Evolutionary conservation across 257 asterid species (phyloP).

Genomic region (Salvia splendens): DNA sequence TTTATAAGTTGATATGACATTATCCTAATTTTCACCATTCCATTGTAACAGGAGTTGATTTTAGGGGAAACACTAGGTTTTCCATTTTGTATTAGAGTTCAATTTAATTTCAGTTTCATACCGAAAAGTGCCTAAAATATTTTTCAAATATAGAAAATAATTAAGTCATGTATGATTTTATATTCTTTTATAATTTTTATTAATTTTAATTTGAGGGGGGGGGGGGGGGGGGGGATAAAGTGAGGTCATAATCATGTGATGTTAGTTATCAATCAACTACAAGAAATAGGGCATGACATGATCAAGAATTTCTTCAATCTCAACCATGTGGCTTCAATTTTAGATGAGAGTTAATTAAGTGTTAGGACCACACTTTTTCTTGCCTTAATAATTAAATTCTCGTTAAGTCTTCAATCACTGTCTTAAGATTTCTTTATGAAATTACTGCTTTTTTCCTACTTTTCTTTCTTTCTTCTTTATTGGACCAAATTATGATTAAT

Average conservation of each 20-base stretch:
- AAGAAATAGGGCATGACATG: conserved; percentile 37
- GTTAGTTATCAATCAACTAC: conserved; percentile 65
- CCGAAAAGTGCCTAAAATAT: conserved; percentile 25
- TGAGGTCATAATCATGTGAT: conserved; percentile 53
- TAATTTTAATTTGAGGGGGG: conserved; percentile 18
- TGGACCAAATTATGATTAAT: background rate
- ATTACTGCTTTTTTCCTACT: background rate
- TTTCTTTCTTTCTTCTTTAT: background rate
- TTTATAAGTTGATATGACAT: conserved; percentile 50
- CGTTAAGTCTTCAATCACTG: conserved; percentile 32
- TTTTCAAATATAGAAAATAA: conserved; percentile 30
- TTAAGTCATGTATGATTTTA: conserved; percentile 6
- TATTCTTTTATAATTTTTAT: background rate
- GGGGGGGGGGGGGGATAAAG: conserved; percentile 34
- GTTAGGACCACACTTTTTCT: conserved; percentile 38
- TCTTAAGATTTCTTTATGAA: conserved; percentile 17
- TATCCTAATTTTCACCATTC: conserved; percentile 49
- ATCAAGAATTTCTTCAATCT: conserved; percentile 34
- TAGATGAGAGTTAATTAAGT: conserved; percentile 35
- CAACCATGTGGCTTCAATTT: conserved; percentile 40
- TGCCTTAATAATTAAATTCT: conserved; percentile 37
- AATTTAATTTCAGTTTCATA: conserved; percentile 33
- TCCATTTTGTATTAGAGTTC: conserved; percentile 36
- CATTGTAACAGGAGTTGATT: conserved; percentile 40
- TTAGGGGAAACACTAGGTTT: conserved; percentile 39